Conservation (phyloP, 371 early-diverging fungal genomes). For the Choanephora cucurbitarum region DNA sequence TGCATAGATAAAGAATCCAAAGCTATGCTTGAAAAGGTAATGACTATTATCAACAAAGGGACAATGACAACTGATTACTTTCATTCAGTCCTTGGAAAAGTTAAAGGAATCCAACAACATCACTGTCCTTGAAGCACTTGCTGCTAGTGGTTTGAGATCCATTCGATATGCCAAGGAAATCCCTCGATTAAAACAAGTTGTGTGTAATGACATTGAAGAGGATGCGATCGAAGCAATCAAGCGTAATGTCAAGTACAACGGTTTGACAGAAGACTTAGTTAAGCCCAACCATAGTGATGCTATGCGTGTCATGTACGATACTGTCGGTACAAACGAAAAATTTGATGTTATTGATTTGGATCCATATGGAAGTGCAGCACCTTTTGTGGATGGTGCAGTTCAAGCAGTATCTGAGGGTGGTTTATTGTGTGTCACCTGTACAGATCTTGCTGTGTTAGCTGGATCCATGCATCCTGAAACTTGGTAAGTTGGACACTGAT, state of each 20-base stretch:
- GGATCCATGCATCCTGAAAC: conserved; percentile 90
- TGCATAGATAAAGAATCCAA: conserved; percentile 33
- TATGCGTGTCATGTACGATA: conserved; percentile 83
- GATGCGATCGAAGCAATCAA: conserved; percentile 93
- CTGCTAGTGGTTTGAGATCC: conserved; percentile 98
- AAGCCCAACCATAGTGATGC: conserved; percentile 88
- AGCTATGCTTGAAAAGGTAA: conserved; percentile 32
- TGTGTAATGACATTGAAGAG: conserved; percentile 93
- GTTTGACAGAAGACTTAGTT: conserved; percentile 69
- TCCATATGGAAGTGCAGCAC: conserved; percentile 98
- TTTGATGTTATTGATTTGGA: conserved; percentile 95
- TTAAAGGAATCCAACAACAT: conserved; percentile 49
- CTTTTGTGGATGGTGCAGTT: conserved; percentile 97
- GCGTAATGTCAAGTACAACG: conserved; percentile 89
- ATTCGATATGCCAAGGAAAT: conserved; percentile 99
- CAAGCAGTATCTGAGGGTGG: conserved; percentile 94
- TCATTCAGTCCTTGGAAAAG: conserved; percentile 24
- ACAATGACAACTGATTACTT: too few species aligned
- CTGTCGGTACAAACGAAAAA: conserved; percentile 56
- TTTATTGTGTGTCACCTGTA: conserved; percentile 98
- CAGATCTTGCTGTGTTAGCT: conserved; percentile 97
- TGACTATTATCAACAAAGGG: not conserved
- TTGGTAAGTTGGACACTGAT: too few species aligned
- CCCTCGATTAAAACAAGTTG: conserved; percentile 74
- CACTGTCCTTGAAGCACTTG: conserved; percentile 94